Evolutionary conservation across 306 rosid genomes (phyloP).

Genomic region (Castanospermum australe): DNA sequence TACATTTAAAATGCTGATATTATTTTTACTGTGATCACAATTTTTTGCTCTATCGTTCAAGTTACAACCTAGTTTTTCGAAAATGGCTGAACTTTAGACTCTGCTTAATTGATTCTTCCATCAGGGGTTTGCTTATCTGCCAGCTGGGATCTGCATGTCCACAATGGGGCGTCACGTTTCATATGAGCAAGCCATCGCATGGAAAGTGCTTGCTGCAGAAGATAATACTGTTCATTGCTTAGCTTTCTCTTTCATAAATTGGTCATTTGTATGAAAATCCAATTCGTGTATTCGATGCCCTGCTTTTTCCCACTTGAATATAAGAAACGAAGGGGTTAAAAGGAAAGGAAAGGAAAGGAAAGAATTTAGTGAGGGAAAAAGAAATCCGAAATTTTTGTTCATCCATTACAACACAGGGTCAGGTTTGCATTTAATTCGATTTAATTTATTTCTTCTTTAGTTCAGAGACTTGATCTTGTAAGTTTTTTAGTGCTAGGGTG

Average conservation of each 20-base stretch:
- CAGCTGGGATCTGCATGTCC: conserved; percentile 89
- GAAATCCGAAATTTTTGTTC: conserved; percentile 46
- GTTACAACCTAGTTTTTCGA: neutral
- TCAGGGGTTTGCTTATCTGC: conserved; percentile 85
- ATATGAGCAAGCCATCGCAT: conserved; percentile 87
- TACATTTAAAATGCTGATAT: neutral
- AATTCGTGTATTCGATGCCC: neutral
- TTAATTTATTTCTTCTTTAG: conserved; percentile 54
- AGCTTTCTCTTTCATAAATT: conserved; percentile 86
- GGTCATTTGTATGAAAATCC: conserved; percentile 89
- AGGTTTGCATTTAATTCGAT: conserved; percentile 53
- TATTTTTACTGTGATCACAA: neutral
- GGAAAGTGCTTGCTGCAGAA: conserved; percentile 86
- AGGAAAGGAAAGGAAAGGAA: neutral
- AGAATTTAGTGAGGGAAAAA: conserved; percentile 22
- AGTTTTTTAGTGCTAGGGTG: conserved; percentile 31
- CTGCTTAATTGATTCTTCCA: neutral
- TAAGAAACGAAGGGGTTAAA: conserved; percentile 25
- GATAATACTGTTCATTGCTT: conserved; percentile 80
- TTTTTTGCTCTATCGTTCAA: neutral
- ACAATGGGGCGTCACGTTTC: conserved; percentile 90
- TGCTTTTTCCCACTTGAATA: conserved; percentile 25
- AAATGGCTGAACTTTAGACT: neutral
- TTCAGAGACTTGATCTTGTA: conserved; percentile 28
- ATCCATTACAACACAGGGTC: conserved; percentile 25